Percentiles rank a stretch among this genome's conserved stretches.
Evolutionary conservation across 306 rosid genomes (phyloP).

Genomic region (Cicer judaicum): DNA sequence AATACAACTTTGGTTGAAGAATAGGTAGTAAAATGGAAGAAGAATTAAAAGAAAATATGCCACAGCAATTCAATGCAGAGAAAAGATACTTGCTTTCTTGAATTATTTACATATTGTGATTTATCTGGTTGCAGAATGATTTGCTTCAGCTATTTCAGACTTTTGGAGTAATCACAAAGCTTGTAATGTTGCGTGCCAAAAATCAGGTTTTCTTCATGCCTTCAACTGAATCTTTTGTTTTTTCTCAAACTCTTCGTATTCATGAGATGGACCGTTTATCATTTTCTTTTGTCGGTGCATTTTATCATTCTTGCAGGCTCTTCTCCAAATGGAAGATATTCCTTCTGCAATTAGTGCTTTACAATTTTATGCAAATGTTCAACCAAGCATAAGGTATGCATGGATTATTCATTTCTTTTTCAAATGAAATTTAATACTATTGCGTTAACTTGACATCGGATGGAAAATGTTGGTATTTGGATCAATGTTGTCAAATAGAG

Average conservation of each 20-base stretch:
- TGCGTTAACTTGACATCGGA: conserved; percentile 10
- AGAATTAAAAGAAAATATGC: not conserved
- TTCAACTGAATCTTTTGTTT: conserved; percentile 10
- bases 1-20: not conserved
- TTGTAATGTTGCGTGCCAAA: conserved; percentile 98
- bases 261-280: conserved; percentile 15
- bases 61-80: not conserved
- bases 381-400: conserved; percentile 87
- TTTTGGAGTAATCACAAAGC: conserved; percentile 97
- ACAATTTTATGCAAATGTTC: conserved; percentile 82
- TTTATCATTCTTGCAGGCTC: conserved; percentile 66
- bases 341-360: conserved; percentile 83
- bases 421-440: conserved; percentile 20
- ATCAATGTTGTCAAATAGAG: too few relatives aligned
- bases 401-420: not conserved
- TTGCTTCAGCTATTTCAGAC: conserved; percentile 98
- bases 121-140: conserved; percentile 74
- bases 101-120: conserved; percentile 23
- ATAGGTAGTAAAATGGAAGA: conserved; percentile 2
- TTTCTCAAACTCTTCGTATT: conserved; percentile 19
- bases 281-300: conserved; percentile 27
- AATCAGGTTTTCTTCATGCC: conserved; percentile 74
- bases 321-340: conserved; percentile 96
- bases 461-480: conserved; percentile 8
- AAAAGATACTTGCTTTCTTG: conserved; percentile 14